phyloP scores from a whole-genome alignment of 2,329 filamentous ascomycete species.

The Penicillium sp. region DNA sequence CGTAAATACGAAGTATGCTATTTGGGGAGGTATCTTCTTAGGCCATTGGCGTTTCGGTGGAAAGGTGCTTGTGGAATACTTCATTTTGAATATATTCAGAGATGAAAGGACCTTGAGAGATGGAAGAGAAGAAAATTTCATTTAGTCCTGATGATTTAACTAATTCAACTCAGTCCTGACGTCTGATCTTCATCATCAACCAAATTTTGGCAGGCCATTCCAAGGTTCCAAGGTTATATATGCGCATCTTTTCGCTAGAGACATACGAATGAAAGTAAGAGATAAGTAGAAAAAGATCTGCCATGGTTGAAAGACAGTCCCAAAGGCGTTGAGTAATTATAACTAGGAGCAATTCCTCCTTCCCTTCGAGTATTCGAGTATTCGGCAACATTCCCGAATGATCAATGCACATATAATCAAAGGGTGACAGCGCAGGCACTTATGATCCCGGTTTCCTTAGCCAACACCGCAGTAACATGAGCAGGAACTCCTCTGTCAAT shows the following conservation, averaged over 20 bases:
- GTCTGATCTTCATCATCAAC: neutral
- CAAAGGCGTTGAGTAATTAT: constrained; percentile 7
- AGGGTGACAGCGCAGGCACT: constrained; percentile 54
- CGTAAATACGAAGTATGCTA: neutral
- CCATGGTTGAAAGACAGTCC: neutral
- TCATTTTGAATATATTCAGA: neutral
- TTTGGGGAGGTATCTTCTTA: neutral
- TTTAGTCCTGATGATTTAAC: neutral
- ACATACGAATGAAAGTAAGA: neutral
- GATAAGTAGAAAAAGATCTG: neutral
- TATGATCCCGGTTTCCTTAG: constrained; percentile 52
- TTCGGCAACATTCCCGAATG: neutral
- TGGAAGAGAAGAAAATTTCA: neutral
- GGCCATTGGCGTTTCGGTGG: neutral
- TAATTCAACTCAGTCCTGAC: neutral
- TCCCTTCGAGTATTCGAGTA: no score
- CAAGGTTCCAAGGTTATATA: no score
- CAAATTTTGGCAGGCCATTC: neutral
- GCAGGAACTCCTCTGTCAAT: constrained; percentile 64
- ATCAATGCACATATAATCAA: neutral
- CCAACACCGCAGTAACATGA: constrained; percentile 51
- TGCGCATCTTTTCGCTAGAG: no score
- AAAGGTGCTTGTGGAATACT: neutral
- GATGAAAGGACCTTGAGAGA: neutral
- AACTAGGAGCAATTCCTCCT: neutral